Conservation (phyloP, 768 basidiomycete genomes). For the Suillus plorans region DNA sequence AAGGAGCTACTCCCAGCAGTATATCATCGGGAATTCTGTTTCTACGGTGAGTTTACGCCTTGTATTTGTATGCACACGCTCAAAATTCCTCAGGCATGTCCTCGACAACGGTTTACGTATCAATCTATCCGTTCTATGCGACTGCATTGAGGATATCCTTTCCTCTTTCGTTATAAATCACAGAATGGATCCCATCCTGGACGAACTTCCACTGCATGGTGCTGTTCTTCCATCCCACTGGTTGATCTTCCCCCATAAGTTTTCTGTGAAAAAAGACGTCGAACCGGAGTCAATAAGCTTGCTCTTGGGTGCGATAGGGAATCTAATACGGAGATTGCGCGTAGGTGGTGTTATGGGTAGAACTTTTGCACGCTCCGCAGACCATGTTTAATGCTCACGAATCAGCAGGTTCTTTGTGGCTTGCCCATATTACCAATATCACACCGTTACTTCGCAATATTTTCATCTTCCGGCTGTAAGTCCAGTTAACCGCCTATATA, state of each 20-base stretch:
- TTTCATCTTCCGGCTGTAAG: conserved; percentile 51
- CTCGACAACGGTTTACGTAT: conserved; percentile 36
- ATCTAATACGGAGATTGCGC: conserved; percentile 30
- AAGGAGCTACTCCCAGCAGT: conserved; percentile 25
- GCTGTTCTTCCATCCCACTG: conserved; percentile 56
- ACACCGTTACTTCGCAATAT: conserved; percentile 29
- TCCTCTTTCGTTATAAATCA: conserved; percentile 39
- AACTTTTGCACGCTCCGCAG: not conserved
- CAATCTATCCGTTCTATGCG: conserved; percentile 50
- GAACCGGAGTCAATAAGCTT: not conserved
- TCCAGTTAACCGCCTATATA: conserved; percentile 1
- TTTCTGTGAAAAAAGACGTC: conserved; percentile 14
- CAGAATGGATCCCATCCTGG: conserved; percentile 16
- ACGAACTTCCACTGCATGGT: conserved; percentile 35
- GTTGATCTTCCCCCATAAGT: conserved; percentile 32
- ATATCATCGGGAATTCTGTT: conserved; percentile 35
- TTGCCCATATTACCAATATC: conserved; percentile 10
- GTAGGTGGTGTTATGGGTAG: conserved; percentile 28
- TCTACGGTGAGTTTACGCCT: not conserved
- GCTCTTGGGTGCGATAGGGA: conserved; percentile 20
- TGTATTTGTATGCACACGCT: not conserved
- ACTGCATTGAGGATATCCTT: conserved; percentile 50
- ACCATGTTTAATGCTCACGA: not conserved
- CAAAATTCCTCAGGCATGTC: conserved; percentile 39
- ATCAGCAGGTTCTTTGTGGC: not conserved